Base-by-base conservation (phyloP, 2,329 filamentous ascomycete genomes). In the Drechslerella coelobrocha region DNA sequence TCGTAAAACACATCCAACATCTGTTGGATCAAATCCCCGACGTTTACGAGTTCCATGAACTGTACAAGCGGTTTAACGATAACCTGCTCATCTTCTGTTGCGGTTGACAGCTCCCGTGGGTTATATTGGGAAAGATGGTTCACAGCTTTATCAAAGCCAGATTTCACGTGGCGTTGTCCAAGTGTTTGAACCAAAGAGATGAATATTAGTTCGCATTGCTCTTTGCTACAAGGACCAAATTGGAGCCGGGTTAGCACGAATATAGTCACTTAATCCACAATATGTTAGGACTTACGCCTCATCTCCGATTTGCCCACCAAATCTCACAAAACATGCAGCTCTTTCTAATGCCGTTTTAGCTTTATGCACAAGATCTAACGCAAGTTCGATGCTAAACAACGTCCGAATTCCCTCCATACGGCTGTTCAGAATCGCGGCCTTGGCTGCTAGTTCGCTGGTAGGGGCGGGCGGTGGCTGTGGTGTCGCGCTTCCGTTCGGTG, bases 1-100 rank as follows among this genome's bases (percentile, higher is more conserved):
- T 96, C 90, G 80, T 96, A 99, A 78, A 99, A 99, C 31, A 99
- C 92, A 78, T 99, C 94, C 66, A 99, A 87, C 94, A 99, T 99
- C 79, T 99, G 94, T 68, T 95, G 91, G 75, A 99, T 99, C 65
- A 99, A 83, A 78, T 99, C 94, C 66, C 94, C 94, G 0, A 99
- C 93, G 77, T 99, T 99, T 78, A 99, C 94, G 26, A 99, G 85
- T 80, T 99, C 94, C 72, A 99, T 86, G 76, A 99, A 99, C 0
- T 91, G 97, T 48, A 97, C 92, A 2, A 99, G 84, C 1, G 94
- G 94, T 60, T 92, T 91, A 6, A 97, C 92, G 0, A 90, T 90
- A 10, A 68, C 60, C 19, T 69, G 55, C 23, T 66, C 62, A 31
- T 85, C 82, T 73, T 87, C 83, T 75, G 85, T 85, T 73, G 89